phyloP scores from a whole-genome alignment of 257 asterid genomes.

The Ophiorrhiza pumila region DNA sequence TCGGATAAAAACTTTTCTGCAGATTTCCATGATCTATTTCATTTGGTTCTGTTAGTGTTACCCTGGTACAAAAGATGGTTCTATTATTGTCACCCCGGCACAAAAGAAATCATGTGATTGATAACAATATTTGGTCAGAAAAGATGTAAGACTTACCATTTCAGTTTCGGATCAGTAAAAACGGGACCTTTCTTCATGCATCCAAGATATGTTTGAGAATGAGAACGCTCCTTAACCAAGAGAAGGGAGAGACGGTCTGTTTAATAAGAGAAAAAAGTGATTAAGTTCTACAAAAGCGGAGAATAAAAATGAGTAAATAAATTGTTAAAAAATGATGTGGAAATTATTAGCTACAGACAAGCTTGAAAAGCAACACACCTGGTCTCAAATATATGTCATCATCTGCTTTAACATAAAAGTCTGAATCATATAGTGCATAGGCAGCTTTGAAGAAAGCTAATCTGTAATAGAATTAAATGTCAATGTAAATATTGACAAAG shows the following conservation, averaged over 20 bases:
- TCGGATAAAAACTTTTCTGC: not conserved
- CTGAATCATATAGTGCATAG: conserved; percentile 83
- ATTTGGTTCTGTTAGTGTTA: not conserved
- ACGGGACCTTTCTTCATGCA: conserved; percentile 99
- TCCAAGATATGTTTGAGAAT: conserved; percentile 93
- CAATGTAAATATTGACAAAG: conserved; percentile 22
- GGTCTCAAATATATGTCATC: conserved; percentile 97
- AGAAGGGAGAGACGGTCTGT: conserved; percentile 92
- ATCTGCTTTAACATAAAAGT: conserved; percentile 95
- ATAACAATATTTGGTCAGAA: not conserved
- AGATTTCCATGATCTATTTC: not conserved
- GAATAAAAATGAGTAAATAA: conserved; percentile 21
- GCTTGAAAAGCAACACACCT: conserved; percentile 41
- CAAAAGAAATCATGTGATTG: not conserved
- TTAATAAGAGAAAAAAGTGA: conserved; percentile 3
- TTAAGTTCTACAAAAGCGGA: not conserved
- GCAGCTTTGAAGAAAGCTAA: conserved; percentile 97
- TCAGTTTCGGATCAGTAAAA: conserved; percentile 84
- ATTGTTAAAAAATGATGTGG: conserved; percentile 2
- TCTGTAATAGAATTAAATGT: conserved; percentile 42
- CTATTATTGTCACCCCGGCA: not conserved
- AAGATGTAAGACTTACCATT: conserved; percentile 65
- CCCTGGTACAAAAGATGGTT: not conserved
- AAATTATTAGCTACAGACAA: conserved; percentile 3
- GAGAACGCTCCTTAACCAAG: conserved; percentile 90